These are phyloP conservation scores for Plicaturopsis crispa DNA, from an alignment of 768 basidiomycete species.

Conservation along the genomic window DNA sequence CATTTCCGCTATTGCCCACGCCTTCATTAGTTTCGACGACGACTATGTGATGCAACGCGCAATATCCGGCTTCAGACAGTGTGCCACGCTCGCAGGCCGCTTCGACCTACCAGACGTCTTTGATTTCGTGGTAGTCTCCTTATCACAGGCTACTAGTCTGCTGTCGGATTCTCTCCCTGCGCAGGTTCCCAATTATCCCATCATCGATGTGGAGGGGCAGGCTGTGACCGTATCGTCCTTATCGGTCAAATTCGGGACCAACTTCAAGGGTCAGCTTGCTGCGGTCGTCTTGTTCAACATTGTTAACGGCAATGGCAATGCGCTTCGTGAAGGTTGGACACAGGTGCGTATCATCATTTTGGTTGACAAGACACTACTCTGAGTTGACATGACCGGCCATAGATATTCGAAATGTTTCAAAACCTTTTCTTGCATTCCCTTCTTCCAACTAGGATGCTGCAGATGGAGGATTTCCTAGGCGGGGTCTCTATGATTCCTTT, in stretches of 20 bases:
- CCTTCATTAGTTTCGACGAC: slow-evolving; percentile 94
- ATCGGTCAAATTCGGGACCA: slow-evolving; percentile 90
- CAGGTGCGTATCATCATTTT: slow-evolving; percentile 43
- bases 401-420: slow-evolving; percentile 99
- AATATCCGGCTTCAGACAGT: slow-evolving; percentile 95
- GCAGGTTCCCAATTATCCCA: slow-evolving; percentile 76
- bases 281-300: slow-evolving; percentile 97
- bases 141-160: slow-evolving; percentile 88
- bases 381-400: background rate
- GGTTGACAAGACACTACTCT: background rate
- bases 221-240: slow-evolving; percentile 85
- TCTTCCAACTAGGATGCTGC: slow-evolving; percentile 82
- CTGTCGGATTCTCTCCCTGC: slow-evolving; percentile 65
- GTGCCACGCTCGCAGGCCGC: slow-evolving; percentile 84
- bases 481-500: slow-evolving; percentile 90
- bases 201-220: slow-evolving; percentile 86
- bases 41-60: slow-evolving; percentile 94
- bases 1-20: slow-evolving; percentile 90
- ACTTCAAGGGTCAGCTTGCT: slow-evolving; percentile 91
- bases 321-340: slow-evolving; percentile 91
- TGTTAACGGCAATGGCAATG: slow-evolving; percentile 92
- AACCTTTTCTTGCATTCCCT: slow-evolving; percentile 93
- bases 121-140: slow-evolving; percentile 89
- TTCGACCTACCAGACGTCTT: slow-evolving; percentile 93
- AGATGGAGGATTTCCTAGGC: slow-evolving; percentile 99